phyloP scores from a whole-genome alignment of 352 stramenopile genomes.

The Phytopythium cucurbitacearum region DNA sequence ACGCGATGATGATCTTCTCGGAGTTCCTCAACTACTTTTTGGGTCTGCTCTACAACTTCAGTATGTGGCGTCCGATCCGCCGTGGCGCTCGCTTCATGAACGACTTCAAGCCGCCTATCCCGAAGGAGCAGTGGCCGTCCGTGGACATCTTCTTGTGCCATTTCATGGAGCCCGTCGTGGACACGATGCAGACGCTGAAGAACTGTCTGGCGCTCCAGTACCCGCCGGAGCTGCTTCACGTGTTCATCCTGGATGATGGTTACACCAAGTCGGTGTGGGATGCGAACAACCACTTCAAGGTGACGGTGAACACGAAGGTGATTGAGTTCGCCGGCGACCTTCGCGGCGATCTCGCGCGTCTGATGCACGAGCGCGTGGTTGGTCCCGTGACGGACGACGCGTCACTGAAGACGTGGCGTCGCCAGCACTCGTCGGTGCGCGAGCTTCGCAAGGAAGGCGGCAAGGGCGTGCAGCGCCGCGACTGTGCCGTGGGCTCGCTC shows the following conservation, averaged over 20 bases:
- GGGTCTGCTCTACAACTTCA: slow-evolving; percentile 87
- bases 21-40: slow-evolving; percentile 88
- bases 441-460: slow-evolving; percentile 78
- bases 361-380: slow-evolving; percentile 87
- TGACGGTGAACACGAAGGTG: slow-evolving; percentile 87
- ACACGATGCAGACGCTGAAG: slow-evolving; percentile 83
- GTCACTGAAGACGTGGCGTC: slow-evolving; percentile 78
- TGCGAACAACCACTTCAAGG: slow-evolving; percentile 89
- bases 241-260: slow-evolving; percentile 87
- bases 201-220: slow-evolving; percentile 87
- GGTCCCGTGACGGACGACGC: slow-evolving; percentile 73
- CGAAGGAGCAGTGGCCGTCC: slow-evolving; percentile 85
- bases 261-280: slow-evolving; percentile 90
- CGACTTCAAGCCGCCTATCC: slow-evolving; percentile 87
- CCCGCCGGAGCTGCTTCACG: slow-evolving; percentile 79
- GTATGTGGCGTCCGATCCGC: slow-evolving; percentile 88
- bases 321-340: slow-evolving; percentile 85
- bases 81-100: slow-evolving; percentile 85
- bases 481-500: slow-evolving; percentile 83
- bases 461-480: slow-evolving; percentile 78
- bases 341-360: slow-evolving; percentile 67
- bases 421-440: slow-evolving; percentile 81
- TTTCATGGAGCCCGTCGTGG: slow-evolving; percentile 86
- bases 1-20: slow-evolving; percentile 81
- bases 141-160: slow-evolving; percentile 89